Evolutionary conservation across 2,329 filamentous ascomycete species (phyloP).

Genomic region (Zymoseptoria crescenta): DNA sequence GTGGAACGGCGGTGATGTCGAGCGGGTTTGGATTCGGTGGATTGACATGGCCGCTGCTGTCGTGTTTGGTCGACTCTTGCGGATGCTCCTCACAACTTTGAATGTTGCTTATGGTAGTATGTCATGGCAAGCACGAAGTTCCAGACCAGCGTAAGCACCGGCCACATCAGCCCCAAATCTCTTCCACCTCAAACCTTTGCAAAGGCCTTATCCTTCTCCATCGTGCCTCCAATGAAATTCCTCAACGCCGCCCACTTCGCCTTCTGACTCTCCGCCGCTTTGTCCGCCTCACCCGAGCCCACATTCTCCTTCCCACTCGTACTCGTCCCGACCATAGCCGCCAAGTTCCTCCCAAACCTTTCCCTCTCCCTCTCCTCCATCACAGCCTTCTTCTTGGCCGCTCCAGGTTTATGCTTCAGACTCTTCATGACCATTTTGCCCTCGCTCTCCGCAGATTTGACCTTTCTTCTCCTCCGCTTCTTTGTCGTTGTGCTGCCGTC

Average conservation of each 20-base stretch:
- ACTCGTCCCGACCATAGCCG: conserved; percentile 47
- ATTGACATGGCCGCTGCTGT: too few species aligned
- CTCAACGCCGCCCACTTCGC: conserved; percentile 74
- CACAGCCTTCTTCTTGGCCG: conserved; percentile 74
- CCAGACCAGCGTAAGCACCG: not conserved
- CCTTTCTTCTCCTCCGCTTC: conserved; percentile 9
- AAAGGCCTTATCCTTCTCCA: conserved; percentile 83
- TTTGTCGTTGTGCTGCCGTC: conserved; percentile 16
- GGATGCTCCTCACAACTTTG: too few species aligned
- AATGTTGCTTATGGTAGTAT: too few species aligned
- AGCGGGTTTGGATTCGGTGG: too few species aligned
- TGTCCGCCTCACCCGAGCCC: conserved; percentile 15
- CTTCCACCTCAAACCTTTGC: conserved; percentile 12
- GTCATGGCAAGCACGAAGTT: too few species aligned
- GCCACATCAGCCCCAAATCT: not conserved
- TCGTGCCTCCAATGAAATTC: conserved; percentile 74
- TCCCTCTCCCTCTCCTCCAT: conserved; percentile 74
- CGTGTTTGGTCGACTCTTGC: too few species aligned
- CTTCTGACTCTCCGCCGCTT: conserved; percentile 36
- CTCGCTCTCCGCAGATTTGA: conserved; percentile 32
- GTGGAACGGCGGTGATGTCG: too few species aligned
- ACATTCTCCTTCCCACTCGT: conserved; percentile 1
- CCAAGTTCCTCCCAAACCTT: conserved; percentile 76
- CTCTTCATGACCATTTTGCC: conserved; percentile 67
- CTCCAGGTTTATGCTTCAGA: conserved; percentile 66